These are phyloP conservation scores for Penicillium angulare DNA, from an alignment of 495 filamentous ascomycete species.

Conservation along the genomic window DNA sequence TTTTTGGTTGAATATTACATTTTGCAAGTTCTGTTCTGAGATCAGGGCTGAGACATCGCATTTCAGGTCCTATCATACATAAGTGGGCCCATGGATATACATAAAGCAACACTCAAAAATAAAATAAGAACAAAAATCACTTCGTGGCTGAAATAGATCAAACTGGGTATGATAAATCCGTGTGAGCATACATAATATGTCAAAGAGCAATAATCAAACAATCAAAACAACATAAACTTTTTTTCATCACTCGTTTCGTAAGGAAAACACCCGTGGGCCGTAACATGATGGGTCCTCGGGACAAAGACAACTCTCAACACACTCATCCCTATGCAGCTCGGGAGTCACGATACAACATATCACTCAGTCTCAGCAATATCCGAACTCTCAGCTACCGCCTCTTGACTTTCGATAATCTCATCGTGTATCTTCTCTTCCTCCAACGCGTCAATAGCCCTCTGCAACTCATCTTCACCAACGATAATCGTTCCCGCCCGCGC, in stretches of 20 bases:
- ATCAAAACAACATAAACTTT: background rate
- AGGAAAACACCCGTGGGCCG: no score
- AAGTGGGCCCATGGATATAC: no score
- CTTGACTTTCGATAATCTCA: background rate
- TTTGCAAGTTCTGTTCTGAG: no score
- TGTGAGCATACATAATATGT: background rate
- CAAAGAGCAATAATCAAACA: background rate
- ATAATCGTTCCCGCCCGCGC: conserved; percentile 89
- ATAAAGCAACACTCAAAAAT: background rate
- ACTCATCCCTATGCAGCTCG: background rate
- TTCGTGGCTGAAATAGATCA: background rate
- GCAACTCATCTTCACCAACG: conserved; percentile 68
- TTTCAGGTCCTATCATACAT: background rate
- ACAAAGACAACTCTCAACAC: no score
- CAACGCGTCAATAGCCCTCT: conserved; percentile 69
- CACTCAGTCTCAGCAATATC: background rate
- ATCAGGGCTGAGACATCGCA: no score
- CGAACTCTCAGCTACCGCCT: background rate
- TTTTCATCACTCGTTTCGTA: no score
- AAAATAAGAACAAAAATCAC: background rate
- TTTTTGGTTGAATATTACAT: no score
- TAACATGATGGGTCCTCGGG: background rate
- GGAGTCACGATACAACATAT: background rate
- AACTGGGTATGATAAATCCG: background rate
- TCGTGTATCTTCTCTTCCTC: conserved; percentile 36